Evolutionary conservation across 176 grass and related monocot genomes (phyloP), one percentile per base, ranked within the genome.

Genomic region (Ensete ventricosum): DNA sequence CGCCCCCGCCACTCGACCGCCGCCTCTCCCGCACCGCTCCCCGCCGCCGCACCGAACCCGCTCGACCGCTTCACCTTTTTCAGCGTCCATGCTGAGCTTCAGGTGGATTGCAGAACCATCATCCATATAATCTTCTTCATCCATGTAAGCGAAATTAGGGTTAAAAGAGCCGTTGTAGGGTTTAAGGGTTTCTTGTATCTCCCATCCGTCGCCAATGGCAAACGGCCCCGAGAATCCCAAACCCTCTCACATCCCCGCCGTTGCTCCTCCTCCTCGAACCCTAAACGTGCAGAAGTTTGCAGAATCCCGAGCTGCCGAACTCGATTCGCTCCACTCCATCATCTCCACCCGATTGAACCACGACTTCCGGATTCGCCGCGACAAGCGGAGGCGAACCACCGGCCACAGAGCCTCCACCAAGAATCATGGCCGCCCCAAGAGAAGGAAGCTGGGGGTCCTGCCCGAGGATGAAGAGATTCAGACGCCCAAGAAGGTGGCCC

Each of bases 331-430:
- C 67, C 83, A 97, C 52, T 53, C 20, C 1, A 25, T 83, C 67
- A 80, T 93, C 0, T 93, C 93, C 26, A 16, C 14, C 12, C 79
- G 88, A 11, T 75, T 91, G 1, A 82, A 68, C 14, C 27, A 12
- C 48, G 79, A 77, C 82, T 85, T 83, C 68, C 79, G 83, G 52
- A 81, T 90, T 69, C 77, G 54, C 49, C 88, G 90, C 67, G 82
- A 85, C 68, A 65, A 83, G 20, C 83, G 88, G 65, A 86, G 90
- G 76, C 88, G 94, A 69, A 97, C 88, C 48, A 93, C 87, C 52
- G 80, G 88, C 1, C 94, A 97, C 78, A 64, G 9, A 19, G 73
- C 83, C 67, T 78, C 83, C 27, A 54, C 72, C 67, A 85, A 82
- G 59, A 78, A 80, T 74, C 83, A 76, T 9, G 78, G 81, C 34